Evolutionary conservation across 306 rosid species (phyloP), one percentile per base, ranked within the genome.

Genomic region (Sophora flavescens): DNA sequence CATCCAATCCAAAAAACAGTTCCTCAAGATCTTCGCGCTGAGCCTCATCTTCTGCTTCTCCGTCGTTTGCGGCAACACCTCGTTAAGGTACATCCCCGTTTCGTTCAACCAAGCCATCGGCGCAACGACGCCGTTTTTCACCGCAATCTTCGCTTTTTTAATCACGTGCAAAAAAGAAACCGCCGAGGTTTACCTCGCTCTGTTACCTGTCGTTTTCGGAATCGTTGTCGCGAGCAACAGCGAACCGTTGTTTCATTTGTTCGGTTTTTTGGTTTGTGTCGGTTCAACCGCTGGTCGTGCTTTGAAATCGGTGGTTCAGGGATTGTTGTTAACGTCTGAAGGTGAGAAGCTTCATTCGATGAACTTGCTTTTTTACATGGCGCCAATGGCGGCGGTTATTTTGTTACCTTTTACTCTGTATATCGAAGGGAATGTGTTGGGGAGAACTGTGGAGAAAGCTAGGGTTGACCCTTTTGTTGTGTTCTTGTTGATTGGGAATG

Each of bases 231-330:
- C 97, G 2, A 89, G 91, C 26, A 92, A 92, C 6, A 90, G 97
- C 33, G 98, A 94, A 67, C 98, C 98, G 0, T 3, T 88, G 13
- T 94, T 94, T 56, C 96, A 94, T 38, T 54, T 94, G 6, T 90
- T 90, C 39, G 98, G 97, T 7, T 94, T 94, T 44, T 47, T 94
- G 15, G 86, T 94, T 4, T 94, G 98, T 32, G 72, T 92, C 15
- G 91, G 96, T 45, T 94, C 98, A 0, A 94, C 98, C 0, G 98
- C 98, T 0, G 98, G 96, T 0, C 87, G 98, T 33, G 98, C 98
- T 0, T 67, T 94, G 80, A 94, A 94, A 74, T 89, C 96, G 0
- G 98, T 94, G 6, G 93, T 94, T 15, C 98, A 94, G 79, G 98
- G 97, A 60, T 68, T 94, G 13, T 10, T 94, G 12, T 68, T 94